Evolutionary conservation across 2,329 filamentous ascomycete genomes (phyloP).

Genomic region (Plectosphaerella cucumerina): DNA sequence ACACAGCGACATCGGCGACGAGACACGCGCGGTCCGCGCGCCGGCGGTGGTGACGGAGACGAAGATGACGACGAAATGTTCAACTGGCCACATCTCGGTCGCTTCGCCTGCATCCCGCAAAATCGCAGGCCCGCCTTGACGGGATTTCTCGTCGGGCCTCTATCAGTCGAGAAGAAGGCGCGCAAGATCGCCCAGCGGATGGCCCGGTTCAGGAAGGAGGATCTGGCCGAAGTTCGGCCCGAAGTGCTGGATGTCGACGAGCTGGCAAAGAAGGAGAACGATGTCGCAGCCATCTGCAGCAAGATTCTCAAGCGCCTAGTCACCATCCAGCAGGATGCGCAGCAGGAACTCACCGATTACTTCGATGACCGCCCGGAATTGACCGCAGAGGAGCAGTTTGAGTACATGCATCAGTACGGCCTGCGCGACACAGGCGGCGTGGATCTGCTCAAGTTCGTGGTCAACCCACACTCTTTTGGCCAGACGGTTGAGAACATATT

Average conservation of each 20-base stretch:
- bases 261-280: slow-evolving; percentile 72
- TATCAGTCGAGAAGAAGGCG: slow-evolving; percentile 82
- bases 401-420: slow-evolving; percentile 60
- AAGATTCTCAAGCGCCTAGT: slow-evolving; percentile 64
- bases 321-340: slow-evolving; percentile 39
- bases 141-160: slow-evolving; percentile 80
- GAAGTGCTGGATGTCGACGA: slow-evolving; percentile 73
- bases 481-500: slow-evolving; percentile 97
- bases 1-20: slow-evolving; percentile 45
- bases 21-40: slow-evolving; percentile 7
- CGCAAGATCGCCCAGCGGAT: slow-evolving; percentile 68
- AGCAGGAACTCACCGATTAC: slow-evolving; percentile 38
- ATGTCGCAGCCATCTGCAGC: slow-evolving; percentile 73
- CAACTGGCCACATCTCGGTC: slow-evolving; percentile 83
- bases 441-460: slow-evolving; percentile 77
- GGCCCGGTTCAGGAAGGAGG: slow-evolving; percentile 65
- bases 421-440: slow-evolving; percentile 68
- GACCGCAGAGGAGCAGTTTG: slow-evolving; percentile 38
- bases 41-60: slow-evolving; percentile 20
- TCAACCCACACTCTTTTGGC: slow-evolving; percentile 86
- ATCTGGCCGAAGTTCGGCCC: slow-evolving; percentile 67
- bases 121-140: slow-evolving; percentile 72
- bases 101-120: slow-evolving; percentile 68
- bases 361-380: slow-evolving; percentile 37
- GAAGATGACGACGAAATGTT: slow-evolving; percentile 69